Base-by-base conservation (phyloP, 1,284 basidiomycete species). In the Cutaneotrichosporon dermatis region DNA sequence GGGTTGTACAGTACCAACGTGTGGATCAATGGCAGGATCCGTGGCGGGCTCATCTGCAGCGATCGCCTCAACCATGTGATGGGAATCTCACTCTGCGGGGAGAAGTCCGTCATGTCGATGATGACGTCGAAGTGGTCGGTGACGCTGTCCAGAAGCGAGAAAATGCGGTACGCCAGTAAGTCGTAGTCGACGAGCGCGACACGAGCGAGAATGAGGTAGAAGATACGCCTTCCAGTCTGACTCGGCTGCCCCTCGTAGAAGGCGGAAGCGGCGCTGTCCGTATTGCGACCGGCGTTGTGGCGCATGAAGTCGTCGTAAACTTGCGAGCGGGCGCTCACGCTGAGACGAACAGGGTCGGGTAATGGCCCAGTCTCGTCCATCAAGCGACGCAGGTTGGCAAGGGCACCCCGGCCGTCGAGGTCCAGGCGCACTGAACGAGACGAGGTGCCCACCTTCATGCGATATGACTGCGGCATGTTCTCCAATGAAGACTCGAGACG, bases 181-280 rank as follows among this genome's bases (percentile, higher is more conserved):
- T 95, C 91, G 39, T 93, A 85, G 71, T 96, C 92, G 49, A 93
- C 80, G 0, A 86, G 84, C 67, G 92, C 90, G 1, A 90, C 87
- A 62, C 90, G 86, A 48, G 93, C 83, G 64, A 86, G 63, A 51
- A 77, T 71, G 53, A 79, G 77, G 69, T 79, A 80, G 66, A 80
- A 79, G 6, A 80, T 78, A 8, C 78, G 73, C 10, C 73, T 68
- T 6, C 78, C 78, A 41, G 70, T 74, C 69, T 77, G 66, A 59
- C 80, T 82, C 37, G 69, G 77, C 16, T 79, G 65, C 0, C 84
- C 83, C 59, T 87, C 85, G 34, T 88, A 81, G 69, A 93, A 92
- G 5, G 90, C 82, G 25, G 84, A 81, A 39, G 82, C 80, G 3
- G 92, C 87, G 36, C 83, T 76, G 15, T 83, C 82, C 0, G 83